Percentiles rank a stretch among this genome's conserved stretches.
phyloP scores from a whole-genome alignment of 139 green algal genomes.

The Chlorella sp. region DNA sequence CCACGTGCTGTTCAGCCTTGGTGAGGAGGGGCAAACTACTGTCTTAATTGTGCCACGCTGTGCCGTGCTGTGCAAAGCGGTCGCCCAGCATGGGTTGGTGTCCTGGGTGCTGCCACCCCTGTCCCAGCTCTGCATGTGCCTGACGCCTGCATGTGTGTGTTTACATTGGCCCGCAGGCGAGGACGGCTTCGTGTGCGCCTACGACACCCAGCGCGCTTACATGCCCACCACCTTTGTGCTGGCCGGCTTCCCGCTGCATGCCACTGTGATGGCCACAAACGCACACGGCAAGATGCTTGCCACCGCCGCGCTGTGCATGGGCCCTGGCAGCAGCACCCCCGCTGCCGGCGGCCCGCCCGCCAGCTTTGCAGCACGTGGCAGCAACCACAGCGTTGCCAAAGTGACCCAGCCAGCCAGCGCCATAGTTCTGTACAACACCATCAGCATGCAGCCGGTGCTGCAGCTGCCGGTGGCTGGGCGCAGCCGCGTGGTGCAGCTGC shows the following conservation, averaged over 20 bases:
- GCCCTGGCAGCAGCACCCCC: neutral
- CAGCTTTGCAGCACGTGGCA: neutral
- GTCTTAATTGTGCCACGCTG: too few relatives aligned
- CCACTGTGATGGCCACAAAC: conserved; percentile 63
- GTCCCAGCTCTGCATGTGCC: neutral
- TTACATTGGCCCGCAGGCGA: conserved; percentile 25
- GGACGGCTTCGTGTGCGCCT: conserved; percentile 78
- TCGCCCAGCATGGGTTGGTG: neutral
- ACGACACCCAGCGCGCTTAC: conserved; percentile 68
- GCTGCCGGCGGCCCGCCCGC: neutral
- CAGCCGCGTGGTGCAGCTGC: conserved; percentile 14
- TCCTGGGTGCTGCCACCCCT: neutral
- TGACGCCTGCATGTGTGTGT: neutral
- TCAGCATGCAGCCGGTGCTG: conserved; percentile 61
- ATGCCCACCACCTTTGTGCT: conserved; percentile 66
- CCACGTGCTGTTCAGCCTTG: conserved; percentile 64
- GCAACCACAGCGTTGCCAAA: neutral
- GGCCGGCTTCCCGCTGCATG: conserved; percentile 40
- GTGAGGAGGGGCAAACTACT: conserved; percentile 6
- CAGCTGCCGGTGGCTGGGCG: conserved; percentile 46
- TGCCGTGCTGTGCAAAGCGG: neutral
- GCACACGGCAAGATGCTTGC: conserved; percentile 57
- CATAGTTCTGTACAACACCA: conserved; percentile 64
- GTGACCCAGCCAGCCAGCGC: neutral
- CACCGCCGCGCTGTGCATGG: conserved; percentile 1